phyloP scores from a whole-genome alignment of 2,329 filamentous ascomycete species.

The Pseudocercospora musae region DNA sequence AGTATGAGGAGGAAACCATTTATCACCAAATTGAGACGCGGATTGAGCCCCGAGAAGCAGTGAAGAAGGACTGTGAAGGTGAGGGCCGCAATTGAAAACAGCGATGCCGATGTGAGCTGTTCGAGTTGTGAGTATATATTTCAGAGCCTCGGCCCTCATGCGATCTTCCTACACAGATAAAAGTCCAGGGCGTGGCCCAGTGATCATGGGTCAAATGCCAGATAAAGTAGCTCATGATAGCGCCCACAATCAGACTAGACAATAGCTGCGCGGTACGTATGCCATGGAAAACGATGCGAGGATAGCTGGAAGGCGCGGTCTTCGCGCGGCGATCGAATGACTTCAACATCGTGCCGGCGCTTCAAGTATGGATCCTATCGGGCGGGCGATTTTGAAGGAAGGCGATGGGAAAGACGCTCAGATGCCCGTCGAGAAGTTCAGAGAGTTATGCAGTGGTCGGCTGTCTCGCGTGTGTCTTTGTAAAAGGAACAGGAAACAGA shows the following conservation, averaged over 20 bases:
- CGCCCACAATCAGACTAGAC: conserved; percentile 49
- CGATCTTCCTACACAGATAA: conserved; percentile 51
- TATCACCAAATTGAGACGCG: conserved; percentile 49
- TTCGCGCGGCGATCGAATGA: conserved; percentile 31
- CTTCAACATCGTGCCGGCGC: conserved; percentile 18
- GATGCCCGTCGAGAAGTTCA: background rate
- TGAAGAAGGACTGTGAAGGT: conserved; percentile 51
- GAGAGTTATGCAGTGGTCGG: background rate
- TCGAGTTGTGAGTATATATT: background rate
- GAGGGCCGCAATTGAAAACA: conserved; percentile 52
- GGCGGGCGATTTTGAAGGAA: background rate
- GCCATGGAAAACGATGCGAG: conserved; percentile 43
- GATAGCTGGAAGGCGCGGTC: conserved; percentile 47
- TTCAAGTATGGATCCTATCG: background rate
- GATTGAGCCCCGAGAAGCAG: conserved; percentile 51
- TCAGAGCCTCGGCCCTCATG: background rate
- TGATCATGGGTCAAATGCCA: conserved; percentile 51
- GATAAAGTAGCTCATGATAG: conserved; percentile 56
- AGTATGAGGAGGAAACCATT: conserved; percentile 50
- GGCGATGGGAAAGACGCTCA: background rate
- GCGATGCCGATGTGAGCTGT: conserved; percentile 51
- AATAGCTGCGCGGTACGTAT: conserved; percentile 43
- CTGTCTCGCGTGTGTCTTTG: background rate
- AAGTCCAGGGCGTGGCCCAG: conserved; percentile 57
- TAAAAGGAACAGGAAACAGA: background rate